Conservation (phyloP, 2,329 filamentous ascomycete species). For the Lizonia empirigonia region DNA sequence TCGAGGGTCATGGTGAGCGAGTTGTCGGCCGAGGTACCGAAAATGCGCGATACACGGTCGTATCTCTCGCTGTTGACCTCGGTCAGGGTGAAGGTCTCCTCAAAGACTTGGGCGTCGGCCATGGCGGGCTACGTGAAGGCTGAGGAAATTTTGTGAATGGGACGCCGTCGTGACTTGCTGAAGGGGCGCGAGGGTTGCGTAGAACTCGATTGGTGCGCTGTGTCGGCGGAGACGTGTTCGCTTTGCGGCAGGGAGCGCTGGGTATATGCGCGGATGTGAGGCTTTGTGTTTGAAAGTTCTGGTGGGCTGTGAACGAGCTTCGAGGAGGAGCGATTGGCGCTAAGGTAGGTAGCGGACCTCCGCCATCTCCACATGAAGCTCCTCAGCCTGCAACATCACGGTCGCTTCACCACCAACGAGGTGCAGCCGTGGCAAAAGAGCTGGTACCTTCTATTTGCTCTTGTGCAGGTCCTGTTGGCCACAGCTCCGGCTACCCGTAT, state of each 20-base stretch:
- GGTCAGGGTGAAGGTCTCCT: conserved; percentile 87
- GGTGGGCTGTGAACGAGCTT: conserved; percentile 25
- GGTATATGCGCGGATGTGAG: not conserved
- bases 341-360: conserved; percentile 12
- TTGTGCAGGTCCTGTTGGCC: not conserved
- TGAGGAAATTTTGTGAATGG: conserved; percentile 4
- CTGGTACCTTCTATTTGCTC: not conserved
- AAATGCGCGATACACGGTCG: conserved; percentile 89
- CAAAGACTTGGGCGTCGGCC: conserved; percentile 90
- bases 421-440: not conserved
- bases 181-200: not conserved
- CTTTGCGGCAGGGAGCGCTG: not conserved
- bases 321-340: conserved; percentile 6
- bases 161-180: not conserved
- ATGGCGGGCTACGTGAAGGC: conserved; percentile 52
- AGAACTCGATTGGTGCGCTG: not conserved
- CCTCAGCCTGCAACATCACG: not conserved
- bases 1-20: conserved; percentile 82
- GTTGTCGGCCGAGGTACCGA: conserved; percentile 76
- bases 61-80: conserved; percentile 85
- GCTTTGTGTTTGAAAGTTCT: conserved; percentile 2
- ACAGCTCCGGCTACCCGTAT: not conserved
- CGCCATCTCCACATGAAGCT: conserved; percentile 2
- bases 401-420: not conserved
- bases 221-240: not conserved